Conservation (phyloP, 371 early-diverging fungal genomes). For the Funneliformis caledonium region DNA sequence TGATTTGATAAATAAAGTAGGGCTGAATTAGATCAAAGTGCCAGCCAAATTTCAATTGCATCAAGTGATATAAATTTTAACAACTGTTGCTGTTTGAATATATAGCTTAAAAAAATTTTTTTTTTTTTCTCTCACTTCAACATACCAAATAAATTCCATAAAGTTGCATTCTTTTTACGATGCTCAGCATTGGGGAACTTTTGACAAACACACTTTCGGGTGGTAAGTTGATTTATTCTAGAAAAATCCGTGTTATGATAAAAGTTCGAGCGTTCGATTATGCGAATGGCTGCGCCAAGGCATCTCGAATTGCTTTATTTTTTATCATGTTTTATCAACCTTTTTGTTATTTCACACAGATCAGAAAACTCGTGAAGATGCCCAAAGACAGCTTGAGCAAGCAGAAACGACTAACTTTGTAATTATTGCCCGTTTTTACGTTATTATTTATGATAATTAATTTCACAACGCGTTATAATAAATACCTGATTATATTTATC, state of each 20-base stretch:
- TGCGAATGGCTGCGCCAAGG: neutral
- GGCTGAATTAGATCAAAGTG: too few relatives aligned
- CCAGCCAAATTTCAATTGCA: too few relatives aligned
- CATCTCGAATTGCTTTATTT: neutral
- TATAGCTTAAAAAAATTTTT: too few relatives aligned
- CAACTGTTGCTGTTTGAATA: too few relatives aligned
- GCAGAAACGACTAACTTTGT: slow-evolving; percentile 83
- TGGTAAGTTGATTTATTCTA: slow-evolving; percentile 25
- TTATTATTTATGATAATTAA: slow-evolving; percentile 1
- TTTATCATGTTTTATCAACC: neutral
- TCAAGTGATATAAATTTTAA: too few relatives aligned
- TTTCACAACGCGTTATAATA: slow-evolving; percentile 18
- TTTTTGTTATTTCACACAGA: slow-evolving; percentile 42
- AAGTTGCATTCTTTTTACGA: slow-evolving; percentile 17
- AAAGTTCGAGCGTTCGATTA: neutral
- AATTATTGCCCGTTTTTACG: slow-evolving; percentile 44
- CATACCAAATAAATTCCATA: too few relatives aligned
- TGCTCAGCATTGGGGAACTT: slow-evolving; percentile 39
- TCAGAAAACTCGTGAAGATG: slow-evolving; percentile 74
- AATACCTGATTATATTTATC: slow-evolving; percentile 24
- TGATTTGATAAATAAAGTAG: too few relatives aligned
- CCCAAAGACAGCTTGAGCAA: slow-evolving; percentile 73
- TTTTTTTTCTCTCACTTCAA: too few relatives aligned
- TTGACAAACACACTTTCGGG: slow-evolving; percentile 40
- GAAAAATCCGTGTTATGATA: neutral